These are phyloP conservation scores for Quercus robur DNA, from an alignment of 306 rosid genomes.

Conservation along the genomic window DNA sequence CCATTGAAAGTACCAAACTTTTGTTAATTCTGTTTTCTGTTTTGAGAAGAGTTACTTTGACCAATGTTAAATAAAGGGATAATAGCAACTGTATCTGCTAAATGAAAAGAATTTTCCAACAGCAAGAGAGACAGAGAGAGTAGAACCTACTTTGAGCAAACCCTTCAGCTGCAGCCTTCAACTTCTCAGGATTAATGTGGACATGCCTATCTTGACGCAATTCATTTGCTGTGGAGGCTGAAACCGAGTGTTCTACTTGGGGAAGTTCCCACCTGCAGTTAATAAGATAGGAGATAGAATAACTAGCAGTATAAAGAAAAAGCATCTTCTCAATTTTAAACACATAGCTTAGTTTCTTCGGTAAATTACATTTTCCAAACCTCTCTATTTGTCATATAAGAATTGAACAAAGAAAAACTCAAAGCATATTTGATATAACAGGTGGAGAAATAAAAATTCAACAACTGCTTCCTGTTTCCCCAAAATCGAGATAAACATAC, in stretches of 20 bases:
- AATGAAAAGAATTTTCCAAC: not conserved
- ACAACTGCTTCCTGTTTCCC: no score
- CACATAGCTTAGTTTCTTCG: not conserved
- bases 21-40: not conserved
- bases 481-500: no score
- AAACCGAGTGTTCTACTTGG: slow-evolving; percentile 20
- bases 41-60: not conserved
- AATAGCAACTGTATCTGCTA: not conserved
- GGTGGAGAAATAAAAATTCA: no score
- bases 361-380: not conserved
- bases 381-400: not conserved
- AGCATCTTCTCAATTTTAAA: not conserved
- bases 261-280: slow-evolving; percentile 81
- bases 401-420: not conserved
- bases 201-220: slow-evolving; percentile 57
- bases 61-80: not conserved
- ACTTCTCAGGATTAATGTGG: slow-evolving; percentile 62
- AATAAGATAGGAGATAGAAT: not conserved
- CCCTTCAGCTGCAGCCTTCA: slow-evolving; percentile 93
- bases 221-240: slow-evolving; percentile 89
- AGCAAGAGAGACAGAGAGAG: not conserved
- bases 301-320: not conserved
- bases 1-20: not conserved
- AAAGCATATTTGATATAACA: not conserved
- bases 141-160: slow-evolving; percentile 50